Evolutionary conservation across 2,329 filamentous ascomycete species (phyloP), one percentile per base, ranked within the genome.

Genomic region (Coleophoma cylindrospora): DNA sequence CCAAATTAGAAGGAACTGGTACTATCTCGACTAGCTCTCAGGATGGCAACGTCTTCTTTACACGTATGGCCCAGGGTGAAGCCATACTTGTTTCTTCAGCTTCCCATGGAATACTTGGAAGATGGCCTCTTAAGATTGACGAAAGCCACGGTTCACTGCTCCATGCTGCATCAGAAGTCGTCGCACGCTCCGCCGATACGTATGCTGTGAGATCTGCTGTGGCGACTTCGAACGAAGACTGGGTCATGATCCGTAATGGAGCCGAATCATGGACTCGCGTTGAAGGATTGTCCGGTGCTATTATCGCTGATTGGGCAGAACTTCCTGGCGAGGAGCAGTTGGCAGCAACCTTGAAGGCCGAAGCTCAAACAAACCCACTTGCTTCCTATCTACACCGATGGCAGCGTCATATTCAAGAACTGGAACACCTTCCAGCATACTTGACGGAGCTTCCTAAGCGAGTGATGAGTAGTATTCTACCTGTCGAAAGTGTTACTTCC

Each of bases 371-470:
- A 62, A 95, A 87, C 64, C 76, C 89, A 3, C 62, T 89, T 6
- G 75, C 80, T 11, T 94, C 94, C n/a, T 99, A 96, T 63, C 71
- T 92, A 27, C 91, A 96, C 69, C 86, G 94, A 13, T 76, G 96
- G 13, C 86, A 80, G 55, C 87, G 94, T 43, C 94, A 99, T 64
- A 61, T 90, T 13, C 75, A 81, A 43, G 94, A 96, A 57, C 74
- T 96, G 37, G 75, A 87, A 62, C 75, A 86, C 58, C 75, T 97
- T 4, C 91, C 91, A 1, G 78, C 75, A 1, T 95, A 86, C 70
- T 68, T 95, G 3, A 76, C 82, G 54, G 74, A 74, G 14, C 73
- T 96, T 10, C 90, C 90, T 4, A 70, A 75, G 40, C 82, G 84
- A 21, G 70, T 96, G 13, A 61, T 91, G 3, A 79, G 79, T 53